These are phyloP conservation scores for Talaromyces funiculosus DNA, from an alignment of 2,329 filamentous ascomycete genomes.

Conservation along the genomic window DNA sequence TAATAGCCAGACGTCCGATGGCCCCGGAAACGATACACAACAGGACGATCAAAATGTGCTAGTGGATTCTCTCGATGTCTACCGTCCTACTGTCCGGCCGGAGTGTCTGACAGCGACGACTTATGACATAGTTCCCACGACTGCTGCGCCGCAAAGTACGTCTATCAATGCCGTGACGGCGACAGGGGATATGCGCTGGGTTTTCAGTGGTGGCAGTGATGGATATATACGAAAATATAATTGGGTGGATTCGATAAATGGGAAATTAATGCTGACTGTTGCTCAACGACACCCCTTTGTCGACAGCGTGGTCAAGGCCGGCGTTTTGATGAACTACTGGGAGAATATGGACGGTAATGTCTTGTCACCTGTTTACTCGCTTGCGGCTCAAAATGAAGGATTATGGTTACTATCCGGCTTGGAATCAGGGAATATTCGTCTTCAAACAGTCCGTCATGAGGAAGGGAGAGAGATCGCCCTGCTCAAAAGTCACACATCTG, in stretches of 20 bases:
- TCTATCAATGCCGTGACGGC: conserved; percentile 90
- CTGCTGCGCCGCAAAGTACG: conserved; percentile 91
- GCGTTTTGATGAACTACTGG: conserved; percentile 94
- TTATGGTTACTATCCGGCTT: conserved; percentile 88
- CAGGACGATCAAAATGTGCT: conserved; percentile 40
- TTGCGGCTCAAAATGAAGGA: conserved; percentile 83
- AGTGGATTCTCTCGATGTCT: conserved; percentile 35
- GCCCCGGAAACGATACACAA: conserved; percentile 30
- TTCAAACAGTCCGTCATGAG: conserved; percentile 89
- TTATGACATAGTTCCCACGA: conserved; percentile 96
- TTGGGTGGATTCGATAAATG: conserved; percentile 89
- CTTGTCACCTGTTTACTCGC: conserved; percentile 87
- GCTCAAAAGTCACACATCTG: conserved; percentile 78
- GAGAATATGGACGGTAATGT: conserved; percentile 79
- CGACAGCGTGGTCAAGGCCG: conserved; percentile 92
- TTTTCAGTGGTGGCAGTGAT: conserved; percentile 88
- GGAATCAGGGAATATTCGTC: conserved; percentile 85
- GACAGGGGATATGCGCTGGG: conserved; percentile 90
- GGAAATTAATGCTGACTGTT: conserved; percentile 86
- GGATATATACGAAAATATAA: conserved; percentile 97
- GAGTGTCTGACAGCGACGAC: conserved; percentile 73
- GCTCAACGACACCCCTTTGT: conserved; percentile 96
- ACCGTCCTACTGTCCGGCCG: conserved; percentile 61
- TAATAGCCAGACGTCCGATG: conserved; percentile 36
- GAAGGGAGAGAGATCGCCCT: conserved; percentile 85